These are phyloP conservation scores for Thelonectria blattea DNA, from an alignment of 2,329 filamentous ascomycete genomes.

Conservation along the genomic window DNA sequence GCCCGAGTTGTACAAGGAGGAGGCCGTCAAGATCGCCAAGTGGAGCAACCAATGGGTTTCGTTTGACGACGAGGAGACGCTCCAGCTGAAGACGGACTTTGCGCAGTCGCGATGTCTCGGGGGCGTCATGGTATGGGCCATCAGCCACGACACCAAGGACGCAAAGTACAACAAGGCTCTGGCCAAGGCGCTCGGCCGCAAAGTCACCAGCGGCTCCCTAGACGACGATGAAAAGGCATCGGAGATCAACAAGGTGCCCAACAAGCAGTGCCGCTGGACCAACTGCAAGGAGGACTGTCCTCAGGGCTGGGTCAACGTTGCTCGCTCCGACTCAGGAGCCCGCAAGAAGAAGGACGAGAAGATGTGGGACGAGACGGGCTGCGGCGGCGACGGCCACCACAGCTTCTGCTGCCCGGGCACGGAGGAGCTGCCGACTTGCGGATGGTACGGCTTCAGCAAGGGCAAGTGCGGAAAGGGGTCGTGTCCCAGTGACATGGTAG, in stretches of 20 bases:
- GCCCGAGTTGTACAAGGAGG: constrained; percentile 5
- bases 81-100: constrained; percentile 37
- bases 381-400: constrained; percentile 10
- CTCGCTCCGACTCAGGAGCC: not conserved
- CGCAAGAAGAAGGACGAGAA: constrained; percentile 8
- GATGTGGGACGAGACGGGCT: constrained; percentile 19
- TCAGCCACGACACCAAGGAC: constrained; percentile 1
- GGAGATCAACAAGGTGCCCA: not conserved
- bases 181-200: not conserved
- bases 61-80: constrained; percentile 20
- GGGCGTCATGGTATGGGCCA: constrained; percentile 37
- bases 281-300: constrained; percentile 22
- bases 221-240: constrained; percentile 5
- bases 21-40: constrained; percentile 5
- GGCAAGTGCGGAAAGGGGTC: constrained; percentile 7
- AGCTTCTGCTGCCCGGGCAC: constrained; percentile 17
- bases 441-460: constrained; percentile 13
- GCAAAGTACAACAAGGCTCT: constrained; percentile 11
- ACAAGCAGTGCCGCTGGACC: constrained; percentile 17
- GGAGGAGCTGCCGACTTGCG: constrained; percentile 13
- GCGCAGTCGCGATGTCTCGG: constrained; percentile 35
- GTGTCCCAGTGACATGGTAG: constrained; percentile 1
- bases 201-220: not conserved
- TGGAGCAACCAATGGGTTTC: constrained; percentile 12
- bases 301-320: constrained; percentile 15